These are phyloP conservation scores for Neoboletus brunneissimus DNA, from an alignment of 768 basidiomycete genomes.

Conservation along the genomic window DNA sequence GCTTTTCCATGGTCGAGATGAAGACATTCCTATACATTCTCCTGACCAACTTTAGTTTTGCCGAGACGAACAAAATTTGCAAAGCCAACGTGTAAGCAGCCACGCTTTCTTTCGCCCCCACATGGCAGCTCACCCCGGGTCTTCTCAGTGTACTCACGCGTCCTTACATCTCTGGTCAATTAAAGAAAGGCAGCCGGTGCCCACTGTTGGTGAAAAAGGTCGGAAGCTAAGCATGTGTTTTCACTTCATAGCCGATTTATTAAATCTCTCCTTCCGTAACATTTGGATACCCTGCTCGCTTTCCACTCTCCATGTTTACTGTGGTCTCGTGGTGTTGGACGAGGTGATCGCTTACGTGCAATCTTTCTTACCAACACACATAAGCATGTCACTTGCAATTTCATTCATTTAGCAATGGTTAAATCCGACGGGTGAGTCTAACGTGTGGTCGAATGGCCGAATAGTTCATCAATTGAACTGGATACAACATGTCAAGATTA, in stretches of 20 bases:
- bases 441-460: neutral
- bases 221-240: slow-evolving; percentile 4
- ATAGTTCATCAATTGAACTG: neutral
- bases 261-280: neutral
- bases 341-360: neutral
- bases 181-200: slow-evolving; percentile 58
- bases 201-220: slow-evolving; percentile 50
- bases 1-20: slow-evolving; percentile 81
- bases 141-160: slow-evolving; percentile 56
- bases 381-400: neutral
- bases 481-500: slow-evolving; percentile 15
- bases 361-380: neutral
- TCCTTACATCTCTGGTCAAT: slow-evolving; percentile 56
- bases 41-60: slow-evolving; percentile 63
- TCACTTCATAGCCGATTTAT: neutral
- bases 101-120: neutral
- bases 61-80: slow-evolving; percentile 48
- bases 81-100: slow-evolving; percentile 60
- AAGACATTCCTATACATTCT: slow-evolving; percentile 74
- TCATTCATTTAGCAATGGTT: neutral
- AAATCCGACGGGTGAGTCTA: neutral
- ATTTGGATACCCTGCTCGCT: neutral
- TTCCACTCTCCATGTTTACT: neutral
- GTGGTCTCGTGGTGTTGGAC: neutral
- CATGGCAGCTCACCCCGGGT: neutral